Conservation (phyloP, 2,329 filamentous ascomycete genomes). For the Fusarium dimerum region DNA sequence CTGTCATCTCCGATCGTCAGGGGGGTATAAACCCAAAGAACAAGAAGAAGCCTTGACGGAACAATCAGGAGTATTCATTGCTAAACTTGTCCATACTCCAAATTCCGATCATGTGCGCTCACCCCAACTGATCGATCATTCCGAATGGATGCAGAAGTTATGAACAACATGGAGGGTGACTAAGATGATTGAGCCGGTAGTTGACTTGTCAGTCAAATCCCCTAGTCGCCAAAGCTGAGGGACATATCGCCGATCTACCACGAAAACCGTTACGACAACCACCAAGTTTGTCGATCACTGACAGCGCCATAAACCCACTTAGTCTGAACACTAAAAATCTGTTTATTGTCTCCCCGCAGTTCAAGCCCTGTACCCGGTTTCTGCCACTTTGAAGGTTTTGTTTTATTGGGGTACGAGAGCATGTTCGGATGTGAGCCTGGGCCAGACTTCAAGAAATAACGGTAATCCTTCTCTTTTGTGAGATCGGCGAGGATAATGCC, state of each 20-base stretch:
- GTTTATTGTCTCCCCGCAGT: neutral
- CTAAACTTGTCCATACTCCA: no score
- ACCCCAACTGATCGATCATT: no score
- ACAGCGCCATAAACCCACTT: neutral
- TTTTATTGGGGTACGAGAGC: neutral
- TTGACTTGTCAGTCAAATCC: neutral
- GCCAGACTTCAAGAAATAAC: neutral
- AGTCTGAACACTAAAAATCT: neutral
- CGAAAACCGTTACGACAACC: neutral
- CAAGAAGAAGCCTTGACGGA: neutral
- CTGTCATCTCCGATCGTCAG: neutral
- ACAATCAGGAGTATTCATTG: neutral
- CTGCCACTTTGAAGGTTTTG: neutral
- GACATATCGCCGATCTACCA: neutral
- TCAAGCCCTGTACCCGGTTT: neutral
- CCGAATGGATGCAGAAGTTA: no score
- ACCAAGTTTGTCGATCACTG: neutral
- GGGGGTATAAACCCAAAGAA: neutral
- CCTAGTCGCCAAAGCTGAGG: neutral
- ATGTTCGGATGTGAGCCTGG: neutral
- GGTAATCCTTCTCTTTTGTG: neutral
- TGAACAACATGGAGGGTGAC: no score
- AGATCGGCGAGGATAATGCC: no score
- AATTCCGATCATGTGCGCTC: no score
- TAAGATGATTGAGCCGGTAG: no score